Percentiles rank a stretch among this genome's conserved stretches.
These are phyloP conservation scores for Striga hermonthica DNA, from an alignment of 305 asterid species.

Conservation along the genomic window DNA sequence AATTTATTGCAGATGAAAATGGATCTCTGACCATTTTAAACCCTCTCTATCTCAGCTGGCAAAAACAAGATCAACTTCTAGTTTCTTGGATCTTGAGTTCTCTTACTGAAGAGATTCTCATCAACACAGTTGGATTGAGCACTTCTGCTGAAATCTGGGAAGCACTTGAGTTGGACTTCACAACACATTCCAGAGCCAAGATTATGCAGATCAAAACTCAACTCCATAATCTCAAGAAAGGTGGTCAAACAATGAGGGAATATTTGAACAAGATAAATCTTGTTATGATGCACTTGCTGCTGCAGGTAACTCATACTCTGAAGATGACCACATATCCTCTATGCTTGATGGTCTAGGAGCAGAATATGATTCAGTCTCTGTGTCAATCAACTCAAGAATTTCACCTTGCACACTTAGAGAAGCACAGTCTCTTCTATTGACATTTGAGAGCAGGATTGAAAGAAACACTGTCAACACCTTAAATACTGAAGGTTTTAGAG, in stretches of 20 bases:
- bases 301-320: too few relatives aligned
- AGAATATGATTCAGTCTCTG: too few relatives aligned
- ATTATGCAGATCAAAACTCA: background rate
- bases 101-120: background rate
- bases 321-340: too few relatives aligned
- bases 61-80: background rate
- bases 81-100: background rate
- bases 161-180: background rate
- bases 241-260: background rate
- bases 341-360: too few relatives aligned
- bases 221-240: background rate
- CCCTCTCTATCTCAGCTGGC: background rate
- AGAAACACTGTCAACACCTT: background rate
- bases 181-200: background rate
- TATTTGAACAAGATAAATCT: background rate
- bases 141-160: background rate
- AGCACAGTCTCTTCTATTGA: background rate
- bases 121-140: background rate
- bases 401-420: background rate
- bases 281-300: background rate
- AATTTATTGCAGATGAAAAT: too few relatives aligned
- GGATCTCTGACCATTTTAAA: too few relatives aligned
- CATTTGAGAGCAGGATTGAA: background rate
- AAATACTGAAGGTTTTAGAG: background rate
- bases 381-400: background rate